Conservation (phyloP, 768 basidiomycete species). For the Psilocybe tampanensis region DNA sequence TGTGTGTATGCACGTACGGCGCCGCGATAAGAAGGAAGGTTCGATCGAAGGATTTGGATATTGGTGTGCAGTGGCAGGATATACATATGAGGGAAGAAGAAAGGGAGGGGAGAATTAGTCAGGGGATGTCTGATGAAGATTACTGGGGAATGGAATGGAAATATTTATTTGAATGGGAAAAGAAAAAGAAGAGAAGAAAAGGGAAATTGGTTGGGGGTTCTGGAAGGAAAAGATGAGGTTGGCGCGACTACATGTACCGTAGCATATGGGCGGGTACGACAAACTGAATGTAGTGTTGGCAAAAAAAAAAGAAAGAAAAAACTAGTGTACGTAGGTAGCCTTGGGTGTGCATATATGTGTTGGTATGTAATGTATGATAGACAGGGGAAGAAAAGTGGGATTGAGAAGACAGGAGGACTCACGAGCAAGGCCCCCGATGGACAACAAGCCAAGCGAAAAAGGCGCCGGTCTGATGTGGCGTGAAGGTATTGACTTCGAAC, state of each 20-base stretch:
- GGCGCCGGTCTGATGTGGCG: constrained; percentile 68
- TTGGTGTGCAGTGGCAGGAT: too few species aligned
- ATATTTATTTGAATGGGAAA: too few species aligned
- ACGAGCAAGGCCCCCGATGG: constrained; percentile 74
- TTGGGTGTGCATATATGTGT: neutral
- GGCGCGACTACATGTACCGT: neutral
- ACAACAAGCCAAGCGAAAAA: constrained; percentile 70
- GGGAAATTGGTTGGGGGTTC: too few species aligned
- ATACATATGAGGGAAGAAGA: too few species aligned
- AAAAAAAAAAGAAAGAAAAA: neutral
- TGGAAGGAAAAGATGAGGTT: neutral
- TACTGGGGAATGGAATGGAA: too few species aligned
- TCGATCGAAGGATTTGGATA: neutral
- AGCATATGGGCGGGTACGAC: neutral
- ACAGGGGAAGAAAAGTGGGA: neutral
- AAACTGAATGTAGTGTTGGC: too few species aligned
- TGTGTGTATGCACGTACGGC: too few species aligned
- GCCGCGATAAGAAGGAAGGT: neutral
- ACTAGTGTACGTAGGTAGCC: neutral
- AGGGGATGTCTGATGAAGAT: too few species aligned
- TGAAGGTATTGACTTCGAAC: constrained; percentile 73
- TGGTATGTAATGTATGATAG: neutral
- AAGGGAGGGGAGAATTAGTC: too few species aligned
- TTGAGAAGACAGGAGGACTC: constrained; percentile 26
- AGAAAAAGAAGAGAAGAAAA: too few species aligned